Evolutionary conservation across 768 basidiomycete species (phyloP), one percentile per base, ranked within the genome.

Genomic region (Boletus pseudo-olivaceus): DNA sequence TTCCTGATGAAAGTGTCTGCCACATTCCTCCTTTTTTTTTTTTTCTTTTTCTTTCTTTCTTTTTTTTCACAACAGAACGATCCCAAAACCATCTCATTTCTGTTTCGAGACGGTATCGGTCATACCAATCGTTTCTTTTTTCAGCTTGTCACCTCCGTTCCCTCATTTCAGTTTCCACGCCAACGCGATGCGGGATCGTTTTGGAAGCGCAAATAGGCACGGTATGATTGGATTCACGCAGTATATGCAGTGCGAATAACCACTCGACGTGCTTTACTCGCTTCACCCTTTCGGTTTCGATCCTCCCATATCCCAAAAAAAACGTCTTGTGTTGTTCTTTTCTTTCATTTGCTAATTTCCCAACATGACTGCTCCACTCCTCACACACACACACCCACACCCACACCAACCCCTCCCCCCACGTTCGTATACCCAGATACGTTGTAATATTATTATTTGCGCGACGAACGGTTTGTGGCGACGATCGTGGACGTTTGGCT

Each of bases 391-490:
- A n/a, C 23, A 17, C 7, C 1, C 53, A 37, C 29, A 35, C 32
- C 27, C 35, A 9, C 26, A 45, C 58, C 26, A 45, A 57, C 55
- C 55, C 32, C 2, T 11, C 6, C 17, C 14, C 15, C 33, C 64
- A 63, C 68, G 62, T 37, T 45, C 47, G 56, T 69, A 71, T 72
- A 68, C 68, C 67, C 53, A 43, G 34, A 59, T 60, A 73, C 68
- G 62, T 71, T 73, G 72, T 73, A 73, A 72, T 73, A 67, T 64
- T 73, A 73, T 73, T 65, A 49, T 51, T 53, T 62, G 60, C 51
- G 43, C 50, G 37, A 32, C 51, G 34, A 50, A 27, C 34, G 23
- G 23, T 37, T 47, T 27, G 47, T 47, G 47, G 23, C 11, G 37
- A 51, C 39, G 32, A 14, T n/a, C 41, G 32, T 20, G 39, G 49